Evolutionary conservation across 1,284 basidiomycete species (phyloP), one percentile per base, ranked within the genome.

Genomic region (Somion occarium): DNA sequence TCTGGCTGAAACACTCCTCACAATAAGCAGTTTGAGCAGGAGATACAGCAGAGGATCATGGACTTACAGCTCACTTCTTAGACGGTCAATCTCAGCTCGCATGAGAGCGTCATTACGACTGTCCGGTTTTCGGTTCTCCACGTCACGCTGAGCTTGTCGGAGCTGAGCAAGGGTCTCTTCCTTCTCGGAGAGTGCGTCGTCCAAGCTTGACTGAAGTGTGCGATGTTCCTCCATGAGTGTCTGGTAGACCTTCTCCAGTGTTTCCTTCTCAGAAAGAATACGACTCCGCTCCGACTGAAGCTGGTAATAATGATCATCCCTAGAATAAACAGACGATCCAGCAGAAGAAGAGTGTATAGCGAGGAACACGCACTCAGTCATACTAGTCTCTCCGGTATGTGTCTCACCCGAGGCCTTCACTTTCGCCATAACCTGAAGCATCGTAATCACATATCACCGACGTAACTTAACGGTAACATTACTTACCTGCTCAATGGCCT

Each of bases 231-330:
- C 85, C n/a, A 91, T 65, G 2, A 94, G 72, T 4, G 72, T 56
- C 58, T 88, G 78, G 61, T 92, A 91, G 23, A 84, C 83, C 62
- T 88, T 88, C 64, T 92, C 82, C 9, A 93, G 69, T 0, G 84
- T 84, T 58, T 90, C 86, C 63, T 93, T 93, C 69, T 92, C 88
- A 1, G 78, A 72, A 18, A 86, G 73, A 52, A 89, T 75, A 49
- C 83, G 80, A 55, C 85, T 86, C 46, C 85, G 79, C 59, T 92
- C 90, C 1, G 80, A 85, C 61, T 92, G 91, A 51, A 92, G 83
- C 48, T 78, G 79, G 64, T 92, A 93, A 66, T 89, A 91, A 59
- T 90, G 89, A 65, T 91, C 88, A 63, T 91, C 88, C 66, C 88
- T 91, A 59, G 3, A 27, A 38, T 39, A 37, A n/a, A 46, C 11